Conservation (phyloP, 2,329 filamentous ascomycete species). For the Cryphonectria naterciae region DNA sequence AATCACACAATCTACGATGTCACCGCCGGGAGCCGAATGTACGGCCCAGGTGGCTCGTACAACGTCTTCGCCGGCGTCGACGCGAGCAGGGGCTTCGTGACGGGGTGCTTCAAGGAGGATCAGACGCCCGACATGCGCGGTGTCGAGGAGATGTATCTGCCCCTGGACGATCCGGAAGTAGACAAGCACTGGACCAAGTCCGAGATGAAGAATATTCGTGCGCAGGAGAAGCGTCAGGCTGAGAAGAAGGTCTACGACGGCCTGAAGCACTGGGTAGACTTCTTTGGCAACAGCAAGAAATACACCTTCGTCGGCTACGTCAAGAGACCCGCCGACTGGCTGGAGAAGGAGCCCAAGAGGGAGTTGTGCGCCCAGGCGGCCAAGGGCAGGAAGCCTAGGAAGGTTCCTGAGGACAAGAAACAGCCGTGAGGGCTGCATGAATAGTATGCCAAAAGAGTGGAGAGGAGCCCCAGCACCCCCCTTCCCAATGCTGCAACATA, state of each 20-base stretch:
- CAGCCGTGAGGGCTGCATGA: not conserved
- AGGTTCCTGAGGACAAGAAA: conserved; percentile 50
- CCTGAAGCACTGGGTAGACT: conserved; percentile 79
- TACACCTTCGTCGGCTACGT: conserved; percentile 83
- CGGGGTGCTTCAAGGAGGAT: conserved; percentile 89
- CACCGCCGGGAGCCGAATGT: conserved; percentile 67
- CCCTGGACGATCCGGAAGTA: conserved; percentile 63
- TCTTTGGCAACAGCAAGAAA: conserved; percentile 80
- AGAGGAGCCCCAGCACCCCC: not conserved
- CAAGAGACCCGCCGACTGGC: conserved; percentile 62
- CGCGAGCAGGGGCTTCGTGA: conserved; percentile 86
- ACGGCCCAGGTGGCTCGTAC: conserved; percentile 86
- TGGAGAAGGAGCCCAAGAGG: conserved; percentile 64
- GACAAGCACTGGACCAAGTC: conserved; percentile 61
- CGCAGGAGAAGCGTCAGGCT: conserved; percentile 68
- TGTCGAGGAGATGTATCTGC: conserved; percentile 82
- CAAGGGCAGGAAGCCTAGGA: conserved; percentile 58
- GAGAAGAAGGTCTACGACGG: conserved; percentile 66
- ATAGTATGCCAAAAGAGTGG: not conserved
- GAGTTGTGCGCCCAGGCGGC: conserved; percentile 73
- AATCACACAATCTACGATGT: conserved; percentile 89
- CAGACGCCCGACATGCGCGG: conserved; percentile 82
- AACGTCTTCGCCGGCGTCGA: conserved; percentile 85
- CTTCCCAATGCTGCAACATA: not conserved
- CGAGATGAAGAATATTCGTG: conserved; percentile 57